These are phyloP conservation scores for Gymnopilus junonius DNA, from an alignment of 768 basidiomycete genomes.

Conservation along the genomic window DNA sequence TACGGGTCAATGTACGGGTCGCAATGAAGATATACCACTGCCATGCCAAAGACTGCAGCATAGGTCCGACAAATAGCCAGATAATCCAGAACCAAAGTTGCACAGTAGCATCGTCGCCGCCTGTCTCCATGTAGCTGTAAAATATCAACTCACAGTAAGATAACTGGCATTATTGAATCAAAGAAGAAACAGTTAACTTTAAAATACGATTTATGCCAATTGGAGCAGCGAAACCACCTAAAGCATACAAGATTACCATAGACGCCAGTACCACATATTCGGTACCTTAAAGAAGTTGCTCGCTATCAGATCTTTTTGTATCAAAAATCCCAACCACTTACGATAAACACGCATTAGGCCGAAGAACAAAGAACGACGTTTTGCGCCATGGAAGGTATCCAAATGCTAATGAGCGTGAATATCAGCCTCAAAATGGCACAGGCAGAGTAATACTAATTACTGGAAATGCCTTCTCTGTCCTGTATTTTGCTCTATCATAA, in stretches of 20 bases:
- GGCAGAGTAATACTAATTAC: conserved; percentile 14
- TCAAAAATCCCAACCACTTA: conserved; percentile 2
- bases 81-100: conserved; percentile 48
- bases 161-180: no score
- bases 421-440: not conserved
- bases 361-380: conserved; percentile 39
- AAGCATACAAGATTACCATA: conserved; percentile 26
- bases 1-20: conserved; percentile 42
- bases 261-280: conserved; percentile 36
- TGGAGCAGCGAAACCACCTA: conserved; percentile 36
- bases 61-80: conserved; percentile 51
- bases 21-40: conserved; percentile 59
- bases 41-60: conserved; percentile 43
- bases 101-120: conserved; percentile 48
- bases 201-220: conserved; percentile 22
- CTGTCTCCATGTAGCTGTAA: conserved; percentile 57
- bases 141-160: not conserved
- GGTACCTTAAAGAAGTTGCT: conserved; percentile 9
- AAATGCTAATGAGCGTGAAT: conserved; percentile 27
- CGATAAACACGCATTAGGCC: conserved; percentile 45
- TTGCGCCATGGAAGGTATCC: conserved; percentile 43
- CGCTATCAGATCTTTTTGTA: not conserved
- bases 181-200: not conserved
- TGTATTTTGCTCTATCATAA: conserved; percentile 43
- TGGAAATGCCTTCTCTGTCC: conserved; percentile 27